phyloP scores from a whole-genome alignment of 805 yeast genomes.

The Saccharomycopsis sp. region DNA sequence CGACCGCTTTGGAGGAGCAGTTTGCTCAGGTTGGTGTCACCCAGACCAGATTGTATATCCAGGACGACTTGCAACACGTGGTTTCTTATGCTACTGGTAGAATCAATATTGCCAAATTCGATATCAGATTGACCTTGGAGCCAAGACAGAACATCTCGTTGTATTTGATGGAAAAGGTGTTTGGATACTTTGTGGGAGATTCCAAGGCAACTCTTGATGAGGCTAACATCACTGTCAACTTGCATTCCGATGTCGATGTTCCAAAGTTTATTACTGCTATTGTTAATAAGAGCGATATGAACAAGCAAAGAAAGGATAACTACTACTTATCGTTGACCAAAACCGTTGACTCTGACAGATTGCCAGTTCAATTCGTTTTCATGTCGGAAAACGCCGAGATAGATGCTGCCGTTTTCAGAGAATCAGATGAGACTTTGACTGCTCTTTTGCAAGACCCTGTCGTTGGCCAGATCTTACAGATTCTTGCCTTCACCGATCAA shows the following conservation, averaged over 20 bases:
- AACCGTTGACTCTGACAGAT: constrained; percentile 54
- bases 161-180: constrained; percentile 54
- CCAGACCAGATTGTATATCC: constrained; percentile 39
- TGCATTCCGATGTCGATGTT: constrained; percentile 33
- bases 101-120: constrained; percentile 58
- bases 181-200: constrained; percentile 51
- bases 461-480: constrained; percentile 43
- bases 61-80: constrained; percentile 58
- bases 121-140: constrained; percentile 54
- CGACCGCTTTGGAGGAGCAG: constrained; percentile 48
- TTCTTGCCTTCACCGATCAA: constrained; percentile 78
- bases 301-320: constrained; percentile 62
- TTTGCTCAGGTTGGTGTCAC: constrained; percentile 73
- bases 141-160: constrained; percentile 77
- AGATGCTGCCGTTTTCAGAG: constrained; percentile 49
- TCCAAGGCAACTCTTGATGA: constrained; percentile 51
- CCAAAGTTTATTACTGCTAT: constrained; percentile 69
- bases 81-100: constrained; percentile 85
- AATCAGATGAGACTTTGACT: constrained; percentile 38
- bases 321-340: constrained; percentile 82
- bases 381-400: constrained; percentile 87
- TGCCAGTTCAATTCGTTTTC: constrained; percentile 72
- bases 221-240: constrained; percentile 54
- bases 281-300: constrained; percentile 82
- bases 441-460: constrained; percentile 38